Evolutionary conservation across 495 filamentous ascomycete genomes (phyloP), one percentile per base, ranked within the genome.

Genomic region (Lasiosphaeria miniovina): DNA sequence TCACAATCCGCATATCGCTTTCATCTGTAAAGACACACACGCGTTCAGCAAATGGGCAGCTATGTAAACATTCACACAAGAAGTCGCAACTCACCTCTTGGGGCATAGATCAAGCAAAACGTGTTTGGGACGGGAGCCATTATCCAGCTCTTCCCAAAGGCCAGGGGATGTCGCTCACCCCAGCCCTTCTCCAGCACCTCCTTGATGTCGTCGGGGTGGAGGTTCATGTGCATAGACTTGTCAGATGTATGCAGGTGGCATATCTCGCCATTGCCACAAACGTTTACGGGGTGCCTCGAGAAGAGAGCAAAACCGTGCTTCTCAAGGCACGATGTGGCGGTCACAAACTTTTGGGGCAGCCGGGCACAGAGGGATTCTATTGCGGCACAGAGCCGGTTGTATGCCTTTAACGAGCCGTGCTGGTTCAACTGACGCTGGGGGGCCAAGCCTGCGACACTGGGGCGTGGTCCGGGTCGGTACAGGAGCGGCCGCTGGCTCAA

Each of bases 121-220:
- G 87, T 87, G 10, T 71, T 70, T 1, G 90, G 88, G 54, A 84
- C 80, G 62, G 82, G 90, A 57, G 77, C 76, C 67, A 62, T 77
- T 49, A 76, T 75, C 64, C 70, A 71, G 15, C 68, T 57, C 45
- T 73, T 83, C 60, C 86, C 43, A 8, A 32, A 85, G 3, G 89
- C 86, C 60, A 96, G 79, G 1, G 89, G 89, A 72, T 96, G 91
- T n/a, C 91, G 78, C 72, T 96, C 84, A n/a, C 89, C 92, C 91
- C 90, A 96, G 17, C 91, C 89, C 48, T 84, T 84, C 59, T 91
- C 86, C 38, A 96, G 75, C 17, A 96, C 79, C 63, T 86, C 80
- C 68, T 80, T 85, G 49, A 88, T 89, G 71, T 97, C 92, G 34
- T 87, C 84, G 1, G 90, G 90, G 57, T 92, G 85, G 31, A 96